phyloP scores from a whole-genome alignment of 768 basidiomycete genomes.

The Hysterangium stoloniferum region DNA sequence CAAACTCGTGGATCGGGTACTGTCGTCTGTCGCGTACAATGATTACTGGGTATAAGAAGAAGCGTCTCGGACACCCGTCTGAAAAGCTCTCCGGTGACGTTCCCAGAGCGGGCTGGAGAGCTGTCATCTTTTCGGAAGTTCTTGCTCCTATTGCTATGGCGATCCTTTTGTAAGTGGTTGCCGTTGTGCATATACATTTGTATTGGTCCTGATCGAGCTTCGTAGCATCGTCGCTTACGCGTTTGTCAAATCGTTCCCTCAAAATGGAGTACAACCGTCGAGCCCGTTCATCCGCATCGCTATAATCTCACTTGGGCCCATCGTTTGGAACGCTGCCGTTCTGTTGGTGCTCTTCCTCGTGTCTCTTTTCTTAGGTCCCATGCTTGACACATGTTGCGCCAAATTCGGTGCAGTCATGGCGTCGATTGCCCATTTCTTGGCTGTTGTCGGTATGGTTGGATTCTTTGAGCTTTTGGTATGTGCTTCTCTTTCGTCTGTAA shows the following conservation, averaged over 20 bases:
- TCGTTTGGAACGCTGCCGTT: slow-evolving; percentile 91
- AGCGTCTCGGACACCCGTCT: slow-evolving; percentile 91
- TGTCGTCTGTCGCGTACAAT: slow-evolving; percentile 95
- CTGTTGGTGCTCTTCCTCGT: slow-evolving; percentile 82
- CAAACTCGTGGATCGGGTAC: slow-evolving; percentile 99
- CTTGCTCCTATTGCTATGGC: slow-evolving; percentile 84
- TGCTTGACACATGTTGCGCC: slow-evolving; percentile 75
- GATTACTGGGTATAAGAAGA: slow-evolving; percentile 99
- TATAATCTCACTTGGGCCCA: slow-evolving; percentile 87
- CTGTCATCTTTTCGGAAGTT: slow-evolving; percentile 82
- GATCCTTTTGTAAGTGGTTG: slow-evolving; percentile 46
- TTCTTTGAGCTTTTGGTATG: slow-evolving; percentile 95
- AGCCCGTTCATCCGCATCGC: slow-evolving; percentile 89
- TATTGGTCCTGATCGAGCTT: too few relatives aligned
- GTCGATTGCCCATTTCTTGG: slow-evolving; percentile 75
- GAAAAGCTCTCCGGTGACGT: slow-evolving; percentile 95
- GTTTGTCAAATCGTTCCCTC: slow-evolving; percentile 85
- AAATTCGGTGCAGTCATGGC: slow-evolving; percentile 93
- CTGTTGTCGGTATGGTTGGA: slow-evolving; percentile 79
- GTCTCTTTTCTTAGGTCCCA: slow-evolving; percentile 88
- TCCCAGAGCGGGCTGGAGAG: slow-evolving; percentile 88
- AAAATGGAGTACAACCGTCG: slow-evolving; percentile 55
- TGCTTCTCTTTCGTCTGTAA: slow-evolving; percentile 13
- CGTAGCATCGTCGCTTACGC: slow-evolving; percentile 24
- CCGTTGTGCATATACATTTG: slow-evolving; percentile 51